Evolutionary conservation across 75 land plant species (phyloP).

Genomic region (Isoetes taiwanensis): DNA sequence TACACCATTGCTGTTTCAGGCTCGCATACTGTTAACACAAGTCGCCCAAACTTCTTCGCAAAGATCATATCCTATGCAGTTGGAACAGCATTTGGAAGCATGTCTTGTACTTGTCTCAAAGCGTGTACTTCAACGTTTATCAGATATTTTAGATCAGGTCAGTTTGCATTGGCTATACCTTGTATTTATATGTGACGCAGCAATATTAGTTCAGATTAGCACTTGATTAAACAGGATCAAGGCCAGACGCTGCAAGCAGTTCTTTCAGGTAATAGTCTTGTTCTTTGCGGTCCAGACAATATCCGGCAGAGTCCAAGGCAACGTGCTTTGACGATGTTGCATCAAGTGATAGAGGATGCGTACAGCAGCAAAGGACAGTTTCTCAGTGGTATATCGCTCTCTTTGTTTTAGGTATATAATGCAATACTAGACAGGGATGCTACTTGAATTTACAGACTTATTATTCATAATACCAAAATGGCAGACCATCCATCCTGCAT

Average conservation of each 20-base stretch:
- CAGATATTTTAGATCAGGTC: constrained; percentile 76
- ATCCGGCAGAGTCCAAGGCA: constrained; percentile 55
- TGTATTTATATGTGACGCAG: background rate
- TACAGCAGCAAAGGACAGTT: constrained; percentile 87
- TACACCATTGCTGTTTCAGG: constrained; percentile 30
- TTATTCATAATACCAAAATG: background rate
- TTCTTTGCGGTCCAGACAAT: constrained; percentile 32
- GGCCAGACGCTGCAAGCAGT: constrained; percentile 36
- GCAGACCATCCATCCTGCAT: background rate
- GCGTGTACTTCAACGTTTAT: constrained; percentile 51
- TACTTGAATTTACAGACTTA: background rate
- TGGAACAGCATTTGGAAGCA: constrained; percentile 71
- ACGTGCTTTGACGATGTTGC: constrained; percentile 73
- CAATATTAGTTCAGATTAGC: background rate
- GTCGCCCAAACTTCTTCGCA: constrained; percentile 54
- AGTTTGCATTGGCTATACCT: background rate
- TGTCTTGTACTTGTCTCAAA: constrained; percentile 51
- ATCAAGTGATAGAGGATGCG: constrained; percentile 98
- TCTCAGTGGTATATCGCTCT: constrained; percentile 71
- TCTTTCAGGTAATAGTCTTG: constrained; percentile 35
- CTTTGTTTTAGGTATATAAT: background rate
- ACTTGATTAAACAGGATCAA: constrained; percentile 9
- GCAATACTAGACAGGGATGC: background rate
- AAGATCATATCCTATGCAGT: constrained; percentile 39
- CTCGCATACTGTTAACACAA: constrained; percentile 59